Conservation (phyloP, 768 basidiomycete genomes). For the Dioszegia hungarica region DNA sequence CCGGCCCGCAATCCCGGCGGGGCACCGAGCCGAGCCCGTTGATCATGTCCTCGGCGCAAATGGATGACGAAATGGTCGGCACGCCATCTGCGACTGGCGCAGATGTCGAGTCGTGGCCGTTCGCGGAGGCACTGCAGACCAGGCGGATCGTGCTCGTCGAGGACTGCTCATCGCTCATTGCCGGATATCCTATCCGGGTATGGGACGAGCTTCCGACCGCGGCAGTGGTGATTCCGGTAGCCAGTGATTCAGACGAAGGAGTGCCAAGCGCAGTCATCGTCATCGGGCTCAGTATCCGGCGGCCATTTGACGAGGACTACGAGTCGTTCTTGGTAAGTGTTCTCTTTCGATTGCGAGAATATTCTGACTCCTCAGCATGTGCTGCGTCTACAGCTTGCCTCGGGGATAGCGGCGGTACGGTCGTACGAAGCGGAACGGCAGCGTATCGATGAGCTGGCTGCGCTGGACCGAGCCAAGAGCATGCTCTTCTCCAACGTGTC, state of each 20-base stretch:
- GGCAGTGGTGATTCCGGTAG: constrained; percentile 39
- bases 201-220: constrained; percentile 43
- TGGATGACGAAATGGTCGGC: constrained; percentile 1
- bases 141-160: constrained; percentile 35
- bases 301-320: constrained; percentile 44
- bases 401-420: constrained; percentile 40
- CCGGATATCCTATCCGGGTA: constrained; percentile 31
- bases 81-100: constrained; percentile 1
- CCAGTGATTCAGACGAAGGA: constrained; percentile 39
- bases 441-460: constrained; percentile 37
- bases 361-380: constrained; percentile 16
- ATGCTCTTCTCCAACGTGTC: constrained; percentile 36
- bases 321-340: constrained; percentile 32
- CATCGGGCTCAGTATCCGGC: constrained; percentile 37
- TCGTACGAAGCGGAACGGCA: constrained; percentile 41
- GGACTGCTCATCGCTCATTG: constrained; percentile 33
- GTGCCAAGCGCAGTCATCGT: constrained; percentile 36
- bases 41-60: not conserved
- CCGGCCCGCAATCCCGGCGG: not conserved
- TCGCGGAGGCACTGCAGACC: constrained; percentile 32
- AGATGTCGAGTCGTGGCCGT: constrained; percentile 31
- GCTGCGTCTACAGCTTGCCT: constrained; percentile 36
- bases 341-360: too few relatives aligned
- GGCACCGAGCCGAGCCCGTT: not conserved
- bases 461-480: constrained; percentile 39